Percentiles rank a stretch among this genome's conserved stretches.
These are phyloP conservation scores for Magnaporthales sp. DNA, from an alignment of 2,329 filamentous ascomycete genomes.

Conservation along the genomic window DNA sequence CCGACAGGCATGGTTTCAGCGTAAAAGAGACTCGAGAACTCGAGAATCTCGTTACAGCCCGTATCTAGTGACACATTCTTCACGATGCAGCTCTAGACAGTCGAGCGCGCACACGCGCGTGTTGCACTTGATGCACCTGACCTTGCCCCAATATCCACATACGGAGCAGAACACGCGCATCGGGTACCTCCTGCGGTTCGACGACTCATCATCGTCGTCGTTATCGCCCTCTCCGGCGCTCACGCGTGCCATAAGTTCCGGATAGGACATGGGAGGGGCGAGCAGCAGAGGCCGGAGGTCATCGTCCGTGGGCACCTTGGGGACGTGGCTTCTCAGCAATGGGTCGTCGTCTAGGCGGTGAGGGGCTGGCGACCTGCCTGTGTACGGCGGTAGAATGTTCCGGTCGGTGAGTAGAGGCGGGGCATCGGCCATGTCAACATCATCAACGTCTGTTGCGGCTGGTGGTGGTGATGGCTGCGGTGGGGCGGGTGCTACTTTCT, in stretches of 20 bases:
- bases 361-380: conserved; percentile 21
- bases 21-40: neutral
- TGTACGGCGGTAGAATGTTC: conserved; percentile 25
- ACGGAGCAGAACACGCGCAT: conserved; percentile 64
- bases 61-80: conserved; percentile 61
- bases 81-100: conserved; percentile 63
- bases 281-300: conserved; percentile 57
- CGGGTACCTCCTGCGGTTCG: conserved; percentile 36
- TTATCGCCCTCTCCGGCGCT: conserved; percentile 1
- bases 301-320: conserved; percentile 45
- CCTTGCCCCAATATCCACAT: conserved; percentile 74
- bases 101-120: conserved; percentile 68
- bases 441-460: conserved; percentile 10
- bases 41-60: conserved; percentile 27
- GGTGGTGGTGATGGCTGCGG: neutral
- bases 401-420: conserved; percentile 17
- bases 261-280: conserved; percentile 58
- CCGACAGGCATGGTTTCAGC: neutral
- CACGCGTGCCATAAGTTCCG: conserved; percentile 34
- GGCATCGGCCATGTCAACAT: conserved; percentile 14
- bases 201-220: conserved; percentile 37
- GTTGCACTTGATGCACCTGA: conserved; percentile 72
- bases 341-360: conserved; percentile 46
- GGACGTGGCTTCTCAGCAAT: conserved; percentile 49
- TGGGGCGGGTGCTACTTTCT: neutral